Conservation (phyloP, 805 yeast genomes). For the Zygotorulaspora danielsina region DNA sequence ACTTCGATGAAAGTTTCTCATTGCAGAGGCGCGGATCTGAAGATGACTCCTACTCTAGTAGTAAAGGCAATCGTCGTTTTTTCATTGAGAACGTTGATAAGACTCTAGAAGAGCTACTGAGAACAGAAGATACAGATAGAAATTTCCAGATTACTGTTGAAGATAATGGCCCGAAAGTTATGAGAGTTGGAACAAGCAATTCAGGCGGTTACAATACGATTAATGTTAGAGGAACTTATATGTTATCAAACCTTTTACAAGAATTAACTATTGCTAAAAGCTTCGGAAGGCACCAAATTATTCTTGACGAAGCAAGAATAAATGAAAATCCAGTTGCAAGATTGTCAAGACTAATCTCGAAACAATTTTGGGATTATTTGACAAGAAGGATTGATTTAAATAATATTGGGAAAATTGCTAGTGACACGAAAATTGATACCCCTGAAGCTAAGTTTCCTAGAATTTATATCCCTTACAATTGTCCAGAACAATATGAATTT, state of each 20-base stretch:
- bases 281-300: conserved; percentile 71
- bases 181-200: conserved; percentile 74
- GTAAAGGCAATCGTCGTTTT: conserved; percentile 43
- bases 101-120: conserved; percentile 64
- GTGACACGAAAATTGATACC: conserved; percentile 69
- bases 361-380: conserved; percentile 74
- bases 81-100: conserved; percentile 70
- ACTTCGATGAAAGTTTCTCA: conserved; percentile 20
- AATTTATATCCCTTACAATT: conserved; percentile 67
- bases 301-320: conserved; percentile 76
- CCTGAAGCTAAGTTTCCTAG: conserved; percentile 63
- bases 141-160: conserved; percentile 83
- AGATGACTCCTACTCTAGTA: conserved; percentile 43
- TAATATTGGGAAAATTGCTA: conserved; percentile 64
- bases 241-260: conserved; percentile 80
- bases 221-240: conserved; percentile 81
- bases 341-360: conserved; percentile 64
- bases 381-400: conserved; percentile 65
- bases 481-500: conserved; percentile 69
- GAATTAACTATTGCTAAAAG: conserved; percentile 83
- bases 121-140: conserved; percentile 78
- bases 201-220: conserved; percentile 74
- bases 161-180: conserved; percentile 79
- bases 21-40: conserved; percentile 51
- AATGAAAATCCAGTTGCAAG: conserved; percentile 85